Evolutionary conservation across 2,329 filamentous ascomycete genomes (phyloP).

Genomic region (Davidsoniella neocaledoniae): DNA sequence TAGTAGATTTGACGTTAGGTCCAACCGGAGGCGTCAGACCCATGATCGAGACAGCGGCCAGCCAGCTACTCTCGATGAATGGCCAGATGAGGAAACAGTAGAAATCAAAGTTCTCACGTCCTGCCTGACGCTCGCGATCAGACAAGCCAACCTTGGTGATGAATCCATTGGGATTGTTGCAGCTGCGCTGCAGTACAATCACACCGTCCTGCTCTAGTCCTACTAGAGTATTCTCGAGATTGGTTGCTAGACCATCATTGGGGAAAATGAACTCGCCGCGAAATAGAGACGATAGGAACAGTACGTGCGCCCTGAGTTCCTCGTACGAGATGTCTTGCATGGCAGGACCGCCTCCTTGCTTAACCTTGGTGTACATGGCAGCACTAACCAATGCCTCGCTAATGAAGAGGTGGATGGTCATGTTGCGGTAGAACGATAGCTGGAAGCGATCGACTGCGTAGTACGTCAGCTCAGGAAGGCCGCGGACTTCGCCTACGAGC

Average conservation of each 20-base stretch:
- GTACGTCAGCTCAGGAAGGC: constrained; percentile 77
- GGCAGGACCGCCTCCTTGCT: constrained; percentile 70
- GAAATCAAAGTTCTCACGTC: constrained; percentile 92
- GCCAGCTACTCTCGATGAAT: constrained; percentile 88
- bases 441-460: constrained; percentile 94
- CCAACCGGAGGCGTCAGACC: constrained; percentile 58
- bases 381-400: constrained; percentile 80
- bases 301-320: constrained; percentile 60
- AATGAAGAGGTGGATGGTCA: constrained; percentile 98
- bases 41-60: constrained; percentile 75
- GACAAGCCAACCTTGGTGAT: constrained; percentile 59
- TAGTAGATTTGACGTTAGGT: constrained; percentile 20
- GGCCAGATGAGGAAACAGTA: constrained; percentile 99
- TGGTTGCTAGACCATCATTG: constrained; percentile 62
- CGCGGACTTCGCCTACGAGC: constrained; percentile 64
- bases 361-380: constrained; percentile 79
- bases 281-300: constrained; percentile 86
- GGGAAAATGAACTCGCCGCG: constrained; percentile 95
- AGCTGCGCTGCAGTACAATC: constrained; percentile 35
- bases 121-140: constrained; percentile 55
- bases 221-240: constrained; percentile 62
- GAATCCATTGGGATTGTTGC: constrained; percentile 20
- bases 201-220: constrained; percentile 67
- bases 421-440: constrained; percentile 94
- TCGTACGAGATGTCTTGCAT: constrained; percentile 63